Evolutionary conservation across 768 basidiomycete species (phyloP), one percentile per base, ranked within the genome.

Genomic region (Arthromyces matolae): DNA sequence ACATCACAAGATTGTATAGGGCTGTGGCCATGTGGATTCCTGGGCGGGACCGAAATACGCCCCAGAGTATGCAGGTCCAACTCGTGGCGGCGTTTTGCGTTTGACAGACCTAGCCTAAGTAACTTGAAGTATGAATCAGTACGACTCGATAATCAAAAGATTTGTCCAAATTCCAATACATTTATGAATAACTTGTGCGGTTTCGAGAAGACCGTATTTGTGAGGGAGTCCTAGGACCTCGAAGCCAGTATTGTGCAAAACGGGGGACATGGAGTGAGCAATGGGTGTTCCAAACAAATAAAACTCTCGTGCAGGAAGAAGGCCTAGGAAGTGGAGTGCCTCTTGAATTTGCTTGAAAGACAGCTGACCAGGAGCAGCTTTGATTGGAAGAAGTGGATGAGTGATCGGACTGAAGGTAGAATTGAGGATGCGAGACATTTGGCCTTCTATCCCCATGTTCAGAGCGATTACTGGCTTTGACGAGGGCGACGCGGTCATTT

Each of bases 301-400:
- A 73, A 89, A 95, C 41, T 75, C 73, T 52, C 78, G 81, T 3
- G 81, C 55, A 2, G 92, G 90, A 6, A 89, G 72, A 36, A 86
- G 72, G 1, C 96, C 95, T 18, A 93, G 69, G 9, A 97, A 76
- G 60, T 88, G 75, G 32, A 96, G 72, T 0, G 86, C 91, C 25
- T 73, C 71, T 57, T 95, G 89, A 44, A 98, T 89, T 64, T 97
- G 80, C 8, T 76, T 80, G 65, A 92, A 89, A 4, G 92, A 84
- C 24, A 98, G 76, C 61, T 98, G 95, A 6, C 96, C 96, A 2
- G 95, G 94, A 0, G 94, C 96, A 0, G 95, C 91, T 52, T 84
- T 82, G 46, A 72, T 75, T 0, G 93, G 92, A n/a, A 95, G 77
- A 4, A 85, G 71, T 0, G 90, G 84, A 64, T 98, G 96, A 0